Percentiles rank a stretch among this genome's conserved stretches.
These are phyloP conservation scores for Geotrichum restrictum DNA, from an alignment of 1,139 yeast species.

Conservation along the genomic window DNA sequence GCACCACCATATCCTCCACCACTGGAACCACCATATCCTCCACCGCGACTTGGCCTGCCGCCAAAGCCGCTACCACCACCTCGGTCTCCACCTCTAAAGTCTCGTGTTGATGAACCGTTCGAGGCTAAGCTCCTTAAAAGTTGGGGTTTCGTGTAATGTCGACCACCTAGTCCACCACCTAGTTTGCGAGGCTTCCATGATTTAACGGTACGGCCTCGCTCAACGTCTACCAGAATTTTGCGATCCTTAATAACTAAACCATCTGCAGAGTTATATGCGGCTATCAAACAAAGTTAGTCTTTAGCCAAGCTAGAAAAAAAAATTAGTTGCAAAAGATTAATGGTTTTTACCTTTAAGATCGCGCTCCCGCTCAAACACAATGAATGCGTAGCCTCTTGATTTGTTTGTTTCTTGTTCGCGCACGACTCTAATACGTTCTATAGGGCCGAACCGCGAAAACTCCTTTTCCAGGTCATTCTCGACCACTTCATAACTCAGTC, in stretches of 20 bases:
- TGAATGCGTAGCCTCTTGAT: slow-evolving; percentile 81
- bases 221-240: slow-evolving; percentile 70
- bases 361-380: slow-evolving; percentile 59
- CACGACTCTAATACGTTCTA: slow-evolving; percentile 65
- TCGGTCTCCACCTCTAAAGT: slow-evolving; percentile 8
- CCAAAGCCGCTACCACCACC: slow-evolving; percentile 15
- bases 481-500: slow-evolving; percentile 61
- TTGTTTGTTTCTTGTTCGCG: slow-evolving; percentile 51
- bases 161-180: slow-evolving; percentile 73
- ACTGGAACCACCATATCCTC: slow-evolving; percentile 12
- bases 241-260: slow-evolving; percentile 53
- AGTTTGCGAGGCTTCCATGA: slow-evolving; percentile 77
- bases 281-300: slow-evolving; percentile 17
- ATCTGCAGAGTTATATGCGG: slow-evolving; percentile 57
- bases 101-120: neutral
- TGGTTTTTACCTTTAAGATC: slow-evolving; percentile 46
- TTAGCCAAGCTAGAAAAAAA: neutral
- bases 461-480: slow-evolving; percentile 66
- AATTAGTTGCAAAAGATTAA: slow-evolving; percentile 23
- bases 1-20: too few species aligned
- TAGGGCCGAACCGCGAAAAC: slow-evolving; percentile 64
- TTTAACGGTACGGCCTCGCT: slow-evolving; percentile 70
- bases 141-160: slow-evolving; percentile 44
- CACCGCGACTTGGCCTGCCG: slow-evolving; percentile 11
- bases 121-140: slow-evolving; percentile 20